Evolutionary conservation across 352 stramenopile species (phyloP).

Genomic region (Phytopythium kandeliae): DNA sequence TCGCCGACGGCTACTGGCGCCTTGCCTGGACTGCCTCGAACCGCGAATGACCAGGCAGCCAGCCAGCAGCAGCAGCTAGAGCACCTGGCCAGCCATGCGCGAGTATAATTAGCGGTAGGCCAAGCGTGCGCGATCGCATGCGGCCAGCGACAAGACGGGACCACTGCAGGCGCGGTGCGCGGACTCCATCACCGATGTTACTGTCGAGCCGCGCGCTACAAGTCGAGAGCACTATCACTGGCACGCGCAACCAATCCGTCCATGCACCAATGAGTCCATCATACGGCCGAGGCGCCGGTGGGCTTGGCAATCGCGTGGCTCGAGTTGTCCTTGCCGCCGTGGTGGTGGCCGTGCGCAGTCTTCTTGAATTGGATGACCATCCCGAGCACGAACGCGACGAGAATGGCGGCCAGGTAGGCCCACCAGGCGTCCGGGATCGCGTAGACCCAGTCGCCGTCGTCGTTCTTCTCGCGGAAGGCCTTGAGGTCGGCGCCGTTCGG

Average conservation of each 20-base stretch:
- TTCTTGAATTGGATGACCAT: conserved; percentile 59
- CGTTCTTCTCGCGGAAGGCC: conserved; percentile 29
- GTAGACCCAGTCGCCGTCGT: conserved; percentile 48
- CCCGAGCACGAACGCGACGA: conserved; percentile 53
- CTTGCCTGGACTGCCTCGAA: too few species aligned
- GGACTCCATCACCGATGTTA: too few species aligned
- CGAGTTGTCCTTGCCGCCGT: conserved; percentile 23
- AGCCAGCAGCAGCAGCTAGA: too few species aligned
- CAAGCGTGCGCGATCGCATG: too few species aligned
- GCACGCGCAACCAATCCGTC: neutral
- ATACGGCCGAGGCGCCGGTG: conserved; percentile 20
- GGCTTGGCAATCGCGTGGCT: conserved; percentile 23
- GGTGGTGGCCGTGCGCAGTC: conserved; percentile 44
- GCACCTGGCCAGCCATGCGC: too few species aligned
- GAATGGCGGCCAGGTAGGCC: conserved; percentile 56
- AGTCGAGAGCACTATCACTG: too few species aligned
- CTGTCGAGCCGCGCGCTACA: too few species aligned
- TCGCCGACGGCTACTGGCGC: too few species aligned
- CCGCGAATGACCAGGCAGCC: too few species aligned
- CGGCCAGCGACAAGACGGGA: too few species aligned
- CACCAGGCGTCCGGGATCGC: conserved; percentile 65
- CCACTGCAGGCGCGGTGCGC: too few species aligned
- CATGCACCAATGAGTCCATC: neutral
- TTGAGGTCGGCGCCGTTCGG: conserved; percentile 51
- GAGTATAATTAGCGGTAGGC: too few species aligned